Conservation (phyloP, 208 protist species). For the Borovskyia barvae region DNA sequence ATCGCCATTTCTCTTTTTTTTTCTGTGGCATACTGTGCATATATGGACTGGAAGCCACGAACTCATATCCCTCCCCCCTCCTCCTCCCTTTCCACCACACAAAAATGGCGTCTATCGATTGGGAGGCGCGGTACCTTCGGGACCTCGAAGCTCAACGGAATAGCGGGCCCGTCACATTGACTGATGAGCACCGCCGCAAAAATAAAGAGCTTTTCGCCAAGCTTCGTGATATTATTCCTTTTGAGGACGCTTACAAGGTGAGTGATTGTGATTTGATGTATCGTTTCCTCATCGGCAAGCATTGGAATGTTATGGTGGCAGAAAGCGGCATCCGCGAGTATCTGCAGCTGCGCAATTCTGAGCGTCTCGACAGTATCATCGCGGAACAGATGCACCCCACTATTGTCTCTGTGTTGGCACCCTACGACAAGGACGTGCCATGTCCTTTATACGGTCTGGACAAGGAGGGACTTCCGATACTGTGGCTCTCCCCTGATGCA, state of each 20-base stretch:
- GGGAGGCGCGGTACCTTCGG: constrained; percentile 42
- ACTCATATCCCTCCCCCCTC: no score
- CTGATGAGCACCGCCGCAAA: constrained; percentile 48
- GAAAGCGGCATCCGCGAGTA: constrained; percentile 48
- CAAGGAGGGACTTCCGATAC: constrained; percentile 53
- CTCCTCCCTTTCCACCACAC: neutral
- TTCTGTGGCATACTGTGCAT: no score
- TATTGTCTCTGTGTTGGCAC: constrained; percentile 32
- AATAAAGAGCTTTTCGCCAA: constrained; percentile 44
- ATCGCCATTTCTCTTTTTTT: no score
- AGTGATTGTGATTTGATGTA: constrained; percentile 84
- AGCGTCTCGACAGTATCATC: constrained; percentile 54
- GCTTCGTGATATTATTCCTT: constrained; percentile 53
- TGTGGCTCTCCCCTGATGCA: constrained; percentile 70
- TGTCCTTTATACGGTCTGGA: constrained; percentile 59
- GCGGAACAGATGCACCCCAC: constrained; percentile 35
- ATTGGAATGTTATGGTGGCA: constrained; percentile 47
- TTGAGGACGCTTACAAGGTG: constrained; percentile 62
- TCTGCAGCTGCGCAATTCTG: constrained; percentile 34
- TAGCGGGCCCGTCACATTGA: constrained; percentile 48
- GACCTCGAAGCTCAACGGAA: constrained; percentile 31
- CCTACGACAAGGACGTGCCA: constrained; percentile 11
- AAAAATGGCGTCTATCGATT: neutral
- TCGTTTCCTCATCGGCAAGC: constrained; percentile 71
- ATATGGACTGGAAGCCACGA: no score